Base-by-base conservation (phyloP, 2,329 filamentous ascomycete species). In the Macrophomina pseudophaseolina region DNA sequence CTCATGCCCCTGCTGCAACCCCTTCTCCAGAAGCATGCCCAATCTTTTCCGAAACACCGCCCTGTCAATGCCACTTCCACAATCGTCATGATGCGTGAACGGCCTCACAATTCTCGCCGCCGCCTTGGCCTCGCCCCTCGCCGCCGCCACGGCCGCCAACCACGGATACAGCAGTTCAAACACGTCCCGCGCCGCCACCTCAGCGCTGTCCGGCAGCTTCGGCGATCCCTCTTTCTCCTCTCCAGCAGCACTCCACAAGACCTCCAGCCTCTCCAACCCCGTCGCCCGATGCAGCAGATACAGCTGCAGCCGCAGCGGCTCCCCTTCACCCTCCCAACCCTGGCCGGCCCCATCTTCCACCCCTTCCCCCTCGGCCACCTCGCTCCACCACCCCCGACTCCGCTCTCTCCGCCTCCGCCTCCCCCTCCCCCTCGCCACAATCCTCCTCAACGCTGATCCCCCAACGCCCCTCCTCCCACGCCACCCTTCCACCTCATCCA, bases 51-150 rank as follows among this genome's bases (percentile, higher is more conserved):
- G 58, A 59, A 33, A 14, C 44, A 12, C 28, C 14, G 8, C 42
- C 44, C 58, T 38, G 44, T 49, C 58, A 30, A 49, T 3, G 8
- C 38, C 56, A 35, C 23, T 12, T 5, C 40, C 56, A 46, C 9
- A 14, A 48, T 60, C 56, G 12, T 38, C 56, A 23, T n/a, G 38
- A 32, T 62, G 58, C 58, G 44, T 62, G 11, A 49, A 38, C 7
- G 58, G 58, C 32, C 42, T 49, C 30, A 62, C 58, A 23, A 62
- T 62, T 30, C 44, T 62, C 42, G 44, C 58, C 44, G 30, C 44
- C 32, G 42, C 58, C 42, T 14, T 33, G 28, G 2, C 46, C 14
- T 18, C 54, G 7, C 28, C 54, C 38, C n/a, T 48, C 44, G 11
- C 44, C 42, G 16, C 32, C 58, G 30, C 42, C 58, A 62, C 46